Evolutionary conservation across 805 yeast species (phyloP).

Genomic region (Saccharomycopsis selenospora): DNA sequence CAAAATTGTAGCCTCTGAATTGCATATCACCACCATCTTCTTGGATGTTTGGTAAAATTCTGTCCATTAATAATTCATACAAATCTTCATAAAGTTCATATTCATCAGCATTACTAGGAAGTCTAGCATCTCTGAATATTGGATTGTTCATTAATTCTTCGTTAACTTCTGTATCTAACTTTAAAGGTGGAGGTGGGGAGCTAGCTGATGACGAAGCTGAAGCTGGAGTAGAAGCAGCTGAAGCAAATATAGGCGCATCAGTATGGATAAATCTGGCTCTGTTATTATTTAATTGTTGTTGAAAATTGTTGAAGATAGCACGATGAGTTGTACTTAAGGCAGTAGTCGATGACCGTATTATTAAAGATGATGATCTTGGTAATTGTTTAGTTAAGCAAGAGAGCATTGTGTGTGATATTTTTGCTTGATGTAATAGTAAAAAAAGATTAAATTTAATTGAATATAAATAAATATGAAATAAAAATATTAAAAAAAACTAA

Average conservation of each 20-base stretch:
- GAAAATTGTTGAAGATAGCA: too few relatives aligned
- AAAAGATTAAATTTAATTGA: too few relatives aligned
- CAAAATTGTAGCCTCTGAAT: slow-evolving; percentile 77
- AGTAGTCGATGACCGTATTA: neutral
- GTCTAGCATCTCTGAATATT: slow-evolving; percentile 17
- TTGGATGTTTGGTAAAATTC: slow-evolving; percentile 95
- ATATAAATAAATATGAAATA: too few relatives aligned
- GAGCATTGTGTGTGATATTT: neutral
- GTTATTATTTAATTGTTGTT: too few relatives aligned
- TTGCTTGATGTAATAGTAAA: too few relatives aligned
- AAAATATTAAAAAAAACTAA: too few relatives aligned
- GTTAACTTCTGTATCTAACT: slow-evolving; percentile 3
- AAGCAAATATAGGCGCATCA: neutral
- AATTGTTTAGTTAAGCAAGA: neutral
- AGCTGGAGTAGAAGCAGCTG: neutral
- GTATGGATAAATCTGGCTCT: neutral
- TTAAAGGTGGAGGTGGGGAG: too few relatives aligned
- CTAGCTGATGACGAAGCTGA: neutral
- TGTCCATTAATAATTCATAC: slow-evolving; percentile 84
- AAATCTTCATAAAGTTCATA: slow-evolving; percentile 32
- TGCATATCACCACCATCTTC: slow-evolving; percentile 98
- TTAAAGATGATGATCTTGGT: neutral
- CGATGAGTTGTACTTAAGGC: too few relatives aligned
- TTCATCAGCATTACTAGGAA: slow-evolving; percentile 17
- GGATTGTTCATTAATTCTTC: slow-evolving; percentile 11